Conservation (phyloP, 306 rosid species). For the Astragalus membranaceus region DNA sequence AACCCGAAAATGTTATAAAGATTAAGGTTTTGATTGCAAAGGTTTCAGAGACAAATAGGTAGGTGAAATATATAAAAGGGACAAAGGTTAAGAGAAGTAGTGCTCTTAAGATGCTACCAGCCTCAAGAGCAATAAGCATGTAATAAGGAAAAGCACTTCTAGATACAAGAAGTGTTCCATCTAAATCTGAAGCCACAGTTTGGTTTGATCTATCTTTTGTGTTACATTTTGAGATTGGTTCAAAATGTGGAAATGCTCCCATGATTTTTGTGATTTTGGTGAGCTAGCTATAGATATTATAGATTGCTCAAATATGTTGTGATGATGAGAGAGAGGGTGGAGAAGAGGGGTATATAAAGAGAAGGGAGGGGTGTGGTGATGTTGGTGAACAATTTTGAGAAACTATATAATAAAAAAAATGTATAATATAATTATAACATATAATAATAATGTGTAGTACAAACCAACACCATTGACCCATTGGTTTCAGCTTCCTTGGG, state of each 20-base stretch:
- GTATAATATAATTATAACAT: background rate
- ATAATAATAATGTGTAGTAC: background rate
- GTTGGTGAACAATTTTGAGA: slow-evolving; percentile 13
- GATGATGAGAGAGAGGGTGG: slow-evolving; percentile 23
- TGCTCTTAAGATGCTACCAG: slow-evolving; percentile 66
- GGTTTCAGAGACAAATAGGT: slow-evolving; percentile 56
- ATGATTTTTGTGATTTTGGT: slow-evolving; percentile 14
- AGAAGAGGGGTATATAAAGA: slow-evolving; percentile 38
- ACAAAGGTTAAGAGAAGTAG: slow-evolving; percentile 42
- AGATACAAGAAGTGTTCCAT: slow-evolving; percentile 70
- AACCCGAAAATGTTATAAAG: slow-evolving; percentile 56
- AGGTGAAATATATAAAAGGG: slow-evolving; percentile 55
- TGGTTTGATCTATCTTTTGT: slow-evolving; percentile 54
- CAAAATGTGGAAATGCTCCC: slow-evolving; percentile 44
- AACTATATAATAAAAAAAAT: background rate
- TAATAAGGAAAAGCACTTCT: slow-evolving; percentile 74
- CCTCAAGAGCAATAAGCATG: slow-evolving; percentile 82
- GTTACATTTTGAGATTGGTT: slow-evolving; percentile 61
- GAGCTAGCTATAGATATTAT: slow-evolving; percentile 2
- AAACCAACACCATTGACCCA: too few species aligned
- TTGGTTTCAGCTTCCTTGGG: too few species aligned
- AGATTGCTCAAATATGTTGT: background rate
- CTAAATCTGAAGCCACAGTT: slow-evolving; percentile 70
- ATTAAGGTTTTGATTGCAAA: slow-evolving; percentile 49
- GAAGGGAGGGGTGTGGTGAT: slow-evolving; percentile 14